Evolutionary conservation across 805 yeast species (phyloP).

Genomic region (Danielia oregonensis): DNA sequence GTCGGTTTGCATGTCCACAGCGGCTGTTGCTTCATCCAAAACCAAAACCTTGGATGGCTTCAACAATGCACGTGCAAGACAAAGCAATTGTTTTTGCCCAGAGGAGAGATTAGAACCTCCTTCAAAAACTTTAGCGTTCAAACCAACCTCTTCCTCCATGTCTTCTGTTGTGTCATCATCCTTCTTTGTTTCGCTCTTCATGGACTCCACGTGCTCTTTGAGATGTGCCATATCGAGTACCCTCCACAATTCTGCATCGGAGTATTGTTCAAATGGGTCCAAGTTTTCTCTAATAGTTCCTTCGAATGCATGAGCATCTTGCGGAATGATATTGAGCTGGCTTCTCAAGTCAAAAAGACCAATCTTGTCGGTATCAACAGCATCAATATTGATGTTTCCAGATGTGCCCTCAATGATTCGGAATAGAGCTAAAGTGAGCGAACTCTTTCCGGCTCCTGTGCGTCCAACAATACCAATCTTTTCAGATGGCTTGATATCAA

Average conservation of each 20-base stretch:
- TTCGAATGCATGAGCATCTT: constrained; percentile 24
- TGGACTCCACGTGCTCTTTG: constrained; percentile 20
- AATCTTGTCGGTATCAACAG: constrained; percentile 18
- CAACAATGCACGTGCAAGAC: constrained; percentile 77
- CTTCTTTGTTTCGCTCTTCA: constrained; percentile 18
- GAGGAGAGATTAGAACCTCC: constrained; percentile 81
- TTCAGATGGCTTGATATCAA: constrained; percentile 22
- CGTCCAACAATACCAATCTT: constrained; percentile 29
- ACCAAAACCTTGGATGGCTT: constrained; percentile 69
- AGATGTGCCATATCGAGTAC: constrained; percentile 26
- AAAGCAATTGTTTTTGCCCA: constrained; percentile 84
- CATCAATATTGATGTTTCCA: constrained; percentile 24
- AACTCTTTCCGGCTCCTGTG: constrained; percentile 30
- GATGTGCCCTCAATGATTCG: constrained; percentile 24
- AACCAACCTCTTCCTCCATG: constrained; percentile 11
- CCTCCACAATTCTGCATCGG: constrained; percentile 24
- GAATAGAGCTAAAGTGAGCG: constrained; percentile 26
- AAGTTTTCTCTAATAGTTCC: constrained; percentile 25
- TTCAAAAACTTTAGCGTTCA: constrained; percentile 43
- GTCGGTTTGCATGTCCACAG: constrained; percentile 28
- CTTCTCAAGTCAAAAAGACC: constrained; percentile 26
- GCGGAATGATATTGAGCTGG: constrained; percentile 28
- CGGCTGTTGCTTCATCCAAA: constrained; percentile 75
- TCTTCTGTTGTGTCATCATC: constrained; percentile 3
- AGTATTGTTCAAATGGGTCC: constrained; percentile 22